Base-by-base conservation (phyloP, 1,284 basidiomycete species). In the Ceratobasidium sp. region DNA sequence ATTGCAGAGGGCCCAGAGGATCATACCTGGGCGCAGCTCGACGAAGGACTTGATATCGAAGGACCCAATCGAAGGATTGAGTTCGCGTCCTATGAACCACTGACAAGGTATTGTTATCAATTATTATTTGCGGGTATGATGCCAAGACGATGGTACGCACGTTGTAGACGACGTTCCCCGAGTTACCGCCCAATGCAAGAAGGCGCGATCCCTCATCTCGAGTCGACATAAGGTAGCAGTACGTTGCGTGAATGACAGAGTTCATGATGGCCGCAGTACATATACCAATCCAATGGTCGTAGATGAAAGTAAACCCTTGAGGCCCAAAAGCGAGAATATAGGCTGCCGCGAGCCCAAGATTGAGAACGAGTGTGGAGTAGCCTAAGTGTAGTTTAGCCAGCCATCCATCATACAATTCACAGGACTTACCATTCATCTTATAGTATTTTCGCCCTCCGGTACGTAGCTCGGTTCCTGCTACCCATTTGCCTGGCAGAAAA, bases 41-140 rank as follows among this genome's bases (percentile, higher is more conserved):
- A 94, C 98, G 86, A 99, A 99, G 0, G 91, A 92, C 79, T 99
- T 99, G 85, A 99, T 85, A 77, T 99, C 97, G 71, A 98, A 92
- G 13, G 85, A 87, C 43, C 92, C 91, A 69, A 94, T 87, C 1
- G 88, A 87, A 0, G 97, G 96, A 80, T 99, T 99, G 62, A 99
- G 83, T 76, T 96, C 93, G 67, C 97, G 91, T 32, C 97, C 97
- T 73, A 99, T 96, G 82, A 89, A 99, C 83, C 94, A 99, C 94
- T 97, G 75, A n/a, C 60, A 17, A 27, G 57, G 43, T 4, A 70
- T 49, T 20, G 45, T 20, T 47, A 68, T 31, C 43, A 50, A 43
- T 43, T 25, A 58, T 43, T 22, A 13, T 22, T 49, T 20, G 45
- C 27, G 22, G 12, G 49, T 27, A 38, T 56, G 42, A 47, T 15